These are phyloP conservation scores for Sarcomyxa edulis DNA, from an alignment of 768 basidiomycete species.

Conservation along the genomic window DNA sequence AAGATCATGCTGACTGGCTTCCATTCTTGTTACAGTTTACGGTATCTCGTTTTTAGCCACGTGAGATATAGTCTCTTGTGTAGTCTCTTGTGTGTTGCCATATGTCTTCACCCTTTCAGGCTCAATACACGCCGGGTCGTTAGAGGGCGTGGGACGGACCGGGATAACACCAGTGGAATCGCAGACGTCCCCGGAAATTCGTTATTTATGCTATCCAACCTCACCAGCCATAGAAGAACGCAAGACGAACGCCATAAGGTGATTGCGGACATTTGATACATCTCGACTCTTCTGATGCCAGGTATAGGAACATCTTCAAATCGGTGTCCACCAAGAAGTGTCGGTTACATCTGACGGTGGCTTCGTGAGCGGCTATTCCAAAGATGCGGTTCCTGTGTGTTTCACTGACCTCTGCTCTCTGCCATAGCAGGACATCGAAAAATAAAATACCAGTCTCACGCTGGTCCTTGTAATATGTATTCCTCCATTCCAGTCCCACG, in stretches of 20 bases:
- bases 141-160: slow-evolving; percentile 47
- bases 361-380: too few relatives aligned
- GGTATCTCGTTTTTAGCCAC: slow-evolving; percentile 27
- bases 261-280: background rate
- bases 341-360: slow-evolving; percentile 23
- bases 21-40: slow-evolving; percentile 25
- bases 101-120: slow-evolving; percentile 21
- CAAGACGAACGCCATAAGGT: slow-evolving; percentile 5
- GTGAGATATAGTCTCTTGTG: background rate
- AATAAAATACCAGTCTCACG: too few relatives aligned
- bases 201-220: slow-evolving; percentile 18
- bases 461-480: too few relatives aligned
- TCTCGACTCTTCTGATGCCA: background rate
- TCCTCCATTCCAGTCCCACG: too few relatives aligned
- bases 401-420: too few relatives aligned
- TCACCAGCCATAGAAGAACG: slow-evolving; percentile 3
- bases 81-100: too few relatives aligned
- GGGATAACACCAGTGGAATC: background rate
- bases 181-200: slow-evolving; percentile 11
- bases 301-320: slow-evolving; percentile 22
- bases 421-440: too few relatives aligned
- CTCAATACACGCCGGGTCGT: slow-evolving; percentile 51
- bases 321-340: slow-evolving; percentile 26
- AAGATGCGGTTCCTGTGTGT: too few relatives aligned
- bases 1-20: background rate